Conservation (phyloP, 805 yeast species). For the Candida germanica region DNA sequence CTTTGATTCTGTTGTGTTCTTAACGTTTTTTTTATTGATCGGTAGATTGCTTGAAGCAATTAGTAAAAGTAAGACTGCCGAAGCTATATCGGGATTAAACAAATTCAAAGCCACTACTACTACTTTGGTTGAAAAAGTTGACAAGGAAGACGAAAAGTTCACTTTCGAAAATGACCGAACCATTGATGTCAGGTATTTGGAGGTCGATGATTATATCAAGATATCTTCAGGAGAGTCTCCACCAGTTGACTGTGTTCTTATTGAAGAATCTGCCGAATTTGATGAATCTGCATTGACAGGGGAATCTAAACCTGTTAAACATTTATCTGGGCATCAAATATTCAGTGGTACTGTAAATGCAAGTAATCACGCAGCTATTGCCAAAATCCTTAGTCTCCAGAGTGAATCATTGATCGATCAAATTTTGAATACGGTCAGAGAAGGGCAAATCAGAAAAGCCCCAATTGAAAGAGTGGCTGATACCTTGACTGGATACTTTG, state of each 20-base stretch:
- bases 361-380: slow-evolving; percentile 53
- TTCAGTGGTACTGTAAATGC: slow-evolving; percentile 71
- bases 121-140: slow-evolving; percentile 30
- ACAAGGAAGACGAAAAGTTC: slow-evolving; percentile 22
- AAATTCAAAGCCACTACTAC: slow-evolving; percentile 51
- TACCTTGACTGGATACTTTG: slow-evolving; percentile 64
- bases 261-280: slow-evolving; percentile 47
- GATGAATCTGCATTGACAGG: slow-evolving; percentile 65
- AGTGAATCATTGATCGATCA: slow-evolving; percentile 68
- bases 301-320: slow-evolving; percentile 58
- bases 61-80: slow-evolving; percentile 66
- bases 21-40: slow-evolving; percentile 66
- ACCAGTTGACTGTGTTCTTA: slow-evolving; percentile 53
- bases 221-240: slow-evolving; percentile 58
- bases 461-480: slow-evolving; percentile 75
- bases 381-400: slow-evolving; percentile 54
- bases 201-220: slow-evolving; percentile 48
- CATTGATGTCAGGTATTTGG: slow-evolving; percentile 44
- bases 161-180: slow-evolving; percentile 13
- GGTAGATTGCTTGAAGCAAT: slow-evolving; percentile 68
- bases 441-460: slow-evolving; percentile 69
- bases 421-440: slow-evolving; percentile 65
- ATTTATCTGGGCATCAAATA: slow-evolving; percentile 58
- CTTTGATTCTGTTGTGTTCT: slow-evolving; percentile 76
- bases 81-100: slow-evolving; percentile 55